Evolutionary conservation across 2,329 filamentous ascomycete genomes (phyloP), one percentile per base, ranked within the genome.

Genomic region (Akanthomyces dipterigenus): DNA sequence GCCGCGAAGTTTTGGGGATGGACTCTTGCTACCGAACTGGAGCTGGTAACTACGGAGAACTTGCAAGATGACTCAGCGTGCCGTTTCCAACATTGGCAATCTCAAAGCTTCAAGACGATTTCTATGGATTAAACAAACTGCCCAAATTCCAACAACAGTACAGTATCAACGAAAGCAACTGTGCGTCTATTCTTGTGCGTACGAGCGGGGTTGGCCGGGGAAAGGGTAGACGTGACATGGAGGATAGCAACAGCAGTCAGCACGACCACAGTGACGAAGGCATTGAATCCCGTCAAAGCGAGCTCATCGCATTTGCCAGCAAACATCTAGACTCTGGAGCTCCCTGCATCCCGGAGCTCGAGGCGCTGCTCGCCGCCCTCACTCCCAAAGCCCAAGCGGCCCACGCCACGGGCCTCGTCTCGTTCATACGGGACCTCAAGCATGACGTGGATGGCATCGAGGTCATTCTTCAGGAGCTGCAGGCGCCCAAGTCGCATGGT

Each of bases 1-100:
- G 74, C 77, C 36, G 76, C 76, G 78, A 69, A 80, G 70, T 74
- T 79, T 77, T 77, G 72, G 70, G 77, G 73, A 73, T 67, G 70
- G 62, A 34, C 28, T 20, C n/a, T 9, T 28, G 9, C 31, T 11
- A 34, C 31, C 22, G 22, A 6, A 18, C 20, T n/a, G 11, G 36
- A 38, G 36, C 11, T 38, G 36, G 36, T 16, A 45, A 45, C 28
- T 49, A 48, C 20, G 31, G 46, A n/a, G 26, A 43, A 38, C 46
- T 51, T 16, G 4, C 8, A 7, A 20, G 48, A 59, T 59, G 45
- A 59, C 45, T 50, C 55, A 57, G 55, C 55, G 11, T 6, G 22
- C 50, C 7, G 34, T 54, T 24, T 54, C 9, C 22, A 54, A 24
- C 43, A 16, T 6, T 12, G 6, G 20, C 22, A 5, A 9, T 24